Evolutionary conservation across 108 stramenopile genomes (phyloP), one percentile per base, ranked within the genome.

Genomic region (Nitzschia inconspicua): DNA sequence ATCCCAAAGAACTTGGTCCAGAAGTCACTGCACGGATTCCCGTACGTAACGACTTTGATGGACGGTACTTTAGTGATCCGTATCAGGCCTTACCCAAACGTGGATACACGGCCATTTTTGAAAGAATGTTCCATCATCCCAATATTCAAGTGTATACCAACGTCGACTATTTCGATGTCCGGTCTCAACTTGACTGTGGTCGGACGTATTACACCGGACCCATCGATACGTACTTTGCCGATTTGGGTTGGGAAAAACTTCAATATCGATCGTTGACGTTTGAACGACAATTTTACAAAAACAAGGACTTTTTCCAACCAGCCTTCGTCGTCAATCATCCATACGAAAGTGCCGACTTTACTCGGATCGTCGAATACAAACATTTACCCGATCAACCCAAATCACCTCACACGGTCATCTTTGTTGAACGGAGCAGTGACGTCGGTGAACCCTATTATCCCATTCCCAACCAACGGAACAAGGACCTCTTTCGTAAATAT

Each of bases 401-500:
- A 22, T 84, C 83, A 7, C 44, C 68, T 36, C 68, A 86, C 50
- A 84, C 79, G 10, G 65, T 85, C 24, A 48, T 74, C 44, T 77
- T 86, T 32, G 61, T 75, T 53, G 83, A 84, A 48, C 66, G 70
- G 22, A 76, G 73, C 28, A 83, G 61, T 27, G 83, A 80, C 53
- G 77, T 48, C 0, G 86, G 86, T 16, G 86, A 88, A 28, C 84
- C 85, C 14, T 93, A 89, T 65, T 93, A 93, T 59, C 91, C 91
- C 11, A 84, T 93, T 8, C 91, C 91, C 2, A 89, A 85, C 64
- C 35, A 63, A 11, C 35, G 70, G 62, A 93, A 93, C 68, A 65
- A 75, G 49, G 70, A 73, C 16, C 59, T 89, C 50, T 89, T 76
- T 51, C 61, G 61, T 30, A 69, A 71, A 48, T 93, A 93, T 67